Evolutionary conservation across 331 rosid species (phyloP), one percentile per base, ranked within the genome.

Genomic region (Stylosanthes scabra): DNA sequence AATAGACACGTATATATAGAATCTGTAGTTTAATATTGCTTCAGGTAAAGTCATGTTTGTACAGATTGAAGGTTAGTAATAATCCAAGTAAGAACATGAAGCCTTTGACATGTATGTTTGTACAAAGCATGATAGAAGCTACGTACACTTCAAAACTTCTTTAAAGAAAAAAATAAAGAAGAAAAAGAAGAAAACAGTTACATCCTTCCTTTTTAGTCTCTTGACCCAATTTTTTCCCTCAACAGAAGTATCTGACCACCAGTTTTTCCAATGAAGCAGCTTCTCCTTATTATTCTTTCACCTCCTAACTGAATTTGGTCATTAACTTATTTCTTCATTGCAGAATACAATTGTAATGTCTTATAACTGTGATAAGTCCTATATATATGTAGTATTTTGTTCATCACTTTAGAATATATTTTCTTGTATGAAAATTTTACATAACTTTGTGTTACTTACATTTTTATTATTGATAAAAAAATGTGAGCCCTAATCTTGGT

Each of bases 321-420:
- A 79, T 85, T 85, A 85, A 82, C 52, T 79, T 82, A 82, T 81
- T 83, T 82, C 65, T 68, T 50, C 63, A 67, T 12, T 51, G 69
- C 80, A 68, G 60, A 68, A 68, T 55, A 67, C 51, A 72, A 56
- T 55, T 56, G 68, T 46, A 15, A 37, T 49, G 72, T 20, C 64
- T 64, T 72, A 41, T 9, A 49, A 62, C 39, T 68, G 11, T 66
- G 9, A 4, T 65, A 9, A 66, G 42, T 47, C 59, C 59, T 50
- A 16, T 34, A 34, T 68, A 31, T 50, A 16, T 52, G 34, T 68
- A 31, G 34, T 47, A 58, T 52, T 57, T 7, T 46, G 10, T 46
- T 40, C 63, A 29, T 54, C 12, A 4, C 3, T 31, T 31, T 3
- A 31, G 37, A 31, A 31, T 31, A 31, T 3, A 31, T 31, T 31